phyloP scores from a whole-genome alignment of 495 filamentous ascomycete species.

The Parmelia sp. region DNA sequence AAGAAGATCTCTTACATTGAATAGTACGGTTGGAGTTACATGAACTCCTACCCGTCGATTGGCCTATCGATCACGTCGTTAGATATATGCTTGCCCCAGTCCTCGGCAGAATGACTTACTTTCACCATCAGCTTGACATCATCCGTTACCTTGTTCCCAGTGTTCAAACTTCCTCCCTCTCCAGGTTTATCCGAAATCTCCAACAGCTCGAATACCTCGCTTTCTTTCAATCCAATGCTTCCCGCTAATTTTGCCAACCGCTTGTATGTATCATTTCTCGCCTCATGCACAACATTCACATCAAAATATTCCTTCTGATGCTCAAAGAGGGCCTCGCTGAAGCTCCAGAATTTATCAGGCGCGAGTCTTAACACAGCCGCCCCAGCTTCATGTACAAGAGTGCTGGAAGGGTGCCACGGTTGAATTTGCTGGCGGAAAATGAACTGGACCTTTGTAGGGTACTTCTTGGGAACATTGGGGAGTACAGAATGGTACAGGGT shows the following conservation, averaged over 20 bases:
- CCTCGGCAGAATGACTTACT: conserved; percentile 33
- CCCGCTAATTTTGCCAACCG: conserved; percentile 65
- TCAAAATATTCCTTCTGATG: conserved; percentile 72
- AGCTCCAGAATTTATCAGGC: conserved; percentile 69
- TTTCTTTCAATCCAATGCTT: conserved; percentile 60
- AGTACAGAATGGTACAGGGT: conserved; percentile 56
- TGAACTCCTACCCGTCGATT: conserved; percentile 73
- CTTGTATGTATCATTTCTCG: conserved; percentile 76
- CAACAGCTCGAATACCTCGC: conserved; percentile 57
- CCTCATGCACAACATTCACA: conserved; percentile 71
- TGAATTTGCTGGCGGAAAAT: conserved; percentile 89
- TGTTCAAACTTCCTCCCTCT: conserved; percentile 60
- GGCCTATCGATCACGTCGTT: conserved; percentile 32
- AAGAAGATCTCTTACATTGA: conserved; percentile 50
- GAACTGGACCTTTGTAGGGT: conserved; percentile 54
- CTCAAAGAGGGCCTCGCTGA: conserved; percentile 65
- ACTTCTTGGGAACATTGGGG: conserved; percentile 50
- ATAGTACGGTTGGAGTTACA: conserved; percentile 82
- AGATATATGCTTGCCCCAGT: not conserved
- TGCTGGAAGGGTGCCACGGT: conserved; percentile 91
- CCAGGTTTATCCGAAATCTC: conserved; percentile 55
- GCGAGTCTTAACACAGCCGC: conserved; percentile 64
- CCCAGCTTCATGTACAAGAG: conserved; percentile 79
- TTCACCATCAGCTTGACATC: conserved; percentile 83
- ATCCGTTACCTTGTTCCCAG: conserved; percentile 68